phyloP scores from a whole-genome alignment of 108 stramenopile genomes.

The Nitzschia sp. region DNA sequence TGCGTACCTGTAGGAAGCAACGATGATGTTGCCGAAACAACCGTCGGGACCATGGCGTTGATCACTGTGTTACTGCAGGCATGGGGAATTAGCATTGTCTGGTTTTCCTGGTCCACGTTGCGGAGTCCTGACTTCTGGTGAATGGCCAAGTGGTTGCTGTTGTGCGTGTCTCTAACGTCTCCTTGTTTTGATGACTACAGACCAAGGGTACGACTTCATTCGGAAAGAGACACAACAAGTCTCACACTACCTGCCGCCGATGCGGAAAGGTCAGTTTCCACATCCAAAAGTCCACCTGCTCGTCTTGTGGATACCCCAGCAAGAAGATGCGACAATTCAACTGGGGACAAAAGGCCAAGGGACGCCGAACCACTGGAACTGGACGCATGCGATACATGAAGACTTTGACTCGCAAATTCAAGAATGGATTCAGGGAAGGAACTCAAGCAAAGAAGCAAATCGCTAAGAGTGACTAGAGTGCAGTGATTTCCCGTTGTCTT shows the following conservation, averaged over 20 bases:
- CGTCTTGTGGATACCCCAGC: constrained; percentile 97
- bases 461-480: constrained; percentile 54
- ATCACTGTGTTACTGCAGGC: too few species aligned
- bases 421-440: constrained; percentile 99
- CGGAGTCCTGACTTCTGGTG: too few species aligned
- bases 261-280: constrained; percentile 98
- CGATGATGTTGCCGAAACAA: too few species aligned
- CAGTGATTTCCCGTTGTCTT: constrained; percentile 2
- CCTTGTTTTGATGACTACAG: constrained; percentile 54
- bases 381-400: constrained; percentile 99
- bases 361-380: constrained; percentile 94
- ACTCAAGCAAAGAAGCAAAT: constrained; percentile 91
- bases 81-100: too few species aligned
- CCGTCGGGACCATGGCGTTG: too few species aligned
- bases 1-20: constrained; percentile 9
- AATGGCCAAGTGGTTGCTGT: not conserved
- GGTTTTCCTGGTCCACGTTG: too few species aligned
- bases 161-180: not conserved
- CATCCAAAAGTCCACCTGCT: constrained; percentile 99
- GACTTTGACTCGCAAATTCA: constrained; percentile 96
- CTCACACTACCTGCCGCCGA: constrained; percentile 98
- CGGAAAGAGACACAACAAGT: constrained; percentile 99
- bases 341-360: constrained; percentile 98
- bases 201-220: constrained; percentile 99
- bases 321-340: constrained; percentile 97